These are phyloP conservation scores for Capillidium rhysosporum DNA, from an alignment of 371 early-diverging fungal genomes.

Conservation along the genomic window DNA sequence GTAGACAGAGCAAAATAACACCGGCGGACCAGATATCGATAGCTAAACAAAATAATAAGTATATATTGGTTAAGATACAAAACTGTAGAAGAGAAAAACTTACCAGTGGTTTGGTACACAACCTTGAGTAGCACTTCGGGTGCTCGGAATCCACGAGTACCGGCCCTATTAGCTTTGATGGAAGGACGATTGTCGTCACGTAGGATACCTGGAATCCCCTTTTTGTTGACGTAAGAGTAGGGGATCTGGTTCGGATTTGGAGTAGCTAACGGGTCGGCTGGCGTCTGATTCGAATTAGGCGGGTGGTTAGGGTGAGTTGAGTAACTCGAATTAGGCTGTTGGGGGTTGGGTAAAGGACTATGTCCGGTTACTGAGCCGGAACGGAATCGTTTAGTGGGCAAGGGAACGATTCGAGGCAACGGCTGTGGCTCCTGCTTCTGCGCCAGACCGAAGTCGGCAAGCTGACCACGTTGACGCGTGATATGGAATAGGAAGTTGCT, in stretches of 20 bases:
- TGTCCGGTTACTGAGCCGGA: too few species aligned
- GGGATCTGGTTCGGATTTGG: not conserved
- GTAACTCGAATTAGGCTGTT: too few species aligned
- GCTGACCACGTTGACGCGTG: conserved; percentile 41
- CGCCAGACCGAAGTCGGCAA: conserved; percentile 98
- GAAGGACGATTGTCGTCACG: conserved; percentile 31
- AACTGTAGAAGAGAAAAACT: not conserved
- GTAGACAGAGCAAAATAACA: conserved; percentile 65
- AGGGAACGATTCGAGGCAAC: not conserved
- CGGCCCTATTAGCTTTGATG: conserved; percentile 82
- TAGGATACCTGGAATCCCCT: conserved; percentile 9
- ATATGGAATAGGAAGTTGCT: conserved; percentile 84
- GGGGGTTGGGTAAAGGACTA: conserved; percentile 1
- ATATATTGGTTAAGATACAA: not conserved
- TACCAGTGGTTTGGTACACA: conserved; percentile 62
- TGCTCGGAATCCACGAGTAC: conserved; percentile 95
- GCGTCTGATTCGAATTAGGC: not conserved
- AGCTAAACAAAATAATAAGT: conserved; percentile 7
- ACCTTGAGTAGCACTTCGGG: conserved; percentile 91
- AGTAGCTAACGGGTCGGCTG: not conserved
- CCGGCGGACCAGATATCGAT: conserved; percentile 78
- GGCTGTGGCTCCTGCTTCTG: conserved; percentile 20
- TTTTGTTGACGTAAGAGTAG: conserved; percentile 1
- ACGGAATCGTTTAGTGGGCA: not conserved
- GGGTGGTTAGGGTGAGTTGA: too few species aligned